Evolutionary conservation across 163 green algal genomes (phyloP).

Genomic region (Prototheca wickerhamii): DNA sequence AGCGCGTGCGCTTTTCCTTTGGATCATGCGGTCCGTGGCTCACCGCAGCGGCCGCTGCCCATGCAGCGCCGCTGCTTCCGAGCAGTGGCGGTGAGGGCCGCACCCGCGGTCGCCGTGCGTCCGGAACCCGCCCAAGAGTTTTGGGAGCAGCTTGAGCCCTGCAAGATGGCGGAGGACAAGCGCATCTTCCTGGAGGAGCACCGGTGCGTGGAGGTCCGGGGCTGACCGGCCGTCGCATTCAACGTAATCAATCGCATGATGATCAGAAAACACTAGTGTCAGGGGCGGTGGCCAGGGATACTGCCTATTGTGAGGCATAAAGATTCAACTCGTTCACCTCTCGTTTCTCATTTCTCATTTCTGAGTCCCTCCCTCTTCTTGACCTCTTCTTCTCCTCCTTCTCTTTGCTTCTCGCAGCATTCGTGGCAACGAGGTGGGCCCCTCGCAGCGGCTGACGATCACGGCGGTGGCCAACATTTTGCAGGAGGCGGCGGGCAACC

Average conservation of each 20-base stretch:
- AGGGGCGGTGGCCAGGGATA: too few relatives aligned
- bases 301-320: too few relatives aligned
- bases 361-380: not conserved
- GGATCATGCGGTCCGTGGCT: too few relatives aligned
- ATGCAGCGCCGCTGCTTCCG: too few relatives aligned
- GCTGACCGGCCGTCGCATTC: not conserved
- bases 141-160: slow-evolving; percentile 5
- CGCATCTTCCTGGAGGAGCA: slow-evolving; percentile 27
- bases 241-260: too few relatives aligned
- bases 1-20: too few relatives aligned
- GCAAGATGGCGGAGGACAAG: slow-evolving; percentile 18
- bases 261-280: too few relatives aligned
- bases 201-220: slow-evolving; percentile 9
- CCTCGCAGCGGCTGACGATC: slow-evolving; percentile 65
- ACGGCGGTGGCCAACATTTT: slow-evolving; percentile 79
- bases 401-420: slow-evolving; percentile 26
- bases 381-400: not conserved
- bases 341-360: not conserved
- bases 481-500: slow-evolving; percentile 81
- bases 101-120: not conserved
- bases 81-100: not conserved
- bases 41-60: too few relatives aligned
- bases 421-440: slow-evolving; percentile 71
- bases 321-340: too few relatives aligned
- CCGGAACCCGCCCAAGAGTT: slow-evolving; percentile 8